Evolutionary conservation across 176 grass and related monocot species (phyloP).

Genomic region (Ensete ventricosum): DNA sequence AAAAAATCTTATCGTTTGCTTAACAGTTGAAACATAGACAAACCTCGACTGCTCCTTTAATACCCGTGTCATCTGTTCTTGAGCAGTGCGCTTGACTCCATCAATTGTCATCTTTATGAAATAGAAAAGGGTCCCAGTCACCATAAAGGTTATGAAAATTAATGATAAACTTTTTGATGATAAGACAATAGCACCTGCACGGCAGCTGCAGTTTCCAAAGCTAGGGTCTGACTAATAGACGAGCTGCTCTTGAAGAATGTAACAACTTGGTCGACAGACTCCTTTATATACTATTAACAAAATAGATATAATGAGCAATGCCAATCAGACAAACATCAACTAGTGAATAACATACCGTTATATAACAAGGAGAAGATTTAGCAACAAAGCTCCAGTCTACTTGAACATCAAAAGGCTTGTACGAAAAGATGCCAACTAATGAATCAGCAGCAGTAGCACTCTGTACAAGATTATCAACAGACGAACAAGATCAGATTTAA

Average conservation of each 20-base stretch:
- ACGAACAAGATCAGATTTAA: slow-evolving; percentile 6
- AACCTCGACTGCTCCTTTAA: slow-evolving; percentile 89
- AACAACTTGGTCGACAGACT: slow-evolving; percentile 77
- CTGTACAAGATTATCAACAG: slow-evolving; percentile 19
- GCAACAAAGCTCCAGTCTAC: slow-evolving; percentile 96
- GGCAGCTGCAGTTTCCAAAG: slow-evolving; percentile 84
- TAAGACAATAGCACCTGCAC: slow-evolving; percentile 51
- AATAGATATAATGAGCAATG: slow-evolving; percentile 21
- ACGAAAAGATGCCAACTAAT: slow-evolving; percentile 71
- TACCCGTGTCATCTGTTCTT: slow-evolving; percentile 76
- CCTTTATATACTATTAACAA: slow-evolving; percentile 67
- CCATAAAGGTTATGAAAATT: neutral
- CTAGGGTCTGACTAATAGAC: slow-evolving; percentile 74
- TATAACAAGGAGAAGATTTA: slow-evolving; percentile 90
- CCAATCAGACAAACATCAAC: slow-evolving; percentile 7
- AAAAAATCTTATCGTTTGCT: neutral
- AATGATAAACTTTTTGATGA: slow-evolving; percentile 1
- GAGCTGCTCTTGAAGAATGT: slow-evolving; percentile 89
- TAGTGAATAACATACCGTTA: slow-evolving; percentile 60
- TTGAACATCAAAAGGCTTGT: slow-evolving; percentile 78
- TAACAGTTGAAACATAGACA: neutral
- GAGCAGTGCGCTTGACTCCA: slow-evolving; percentile 86
- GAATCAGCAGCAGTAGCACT: slow-evolving; percentile 73
- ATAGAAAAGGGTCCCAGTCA: slow-evolving; percentile 12
- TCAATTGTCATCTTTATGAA: slow-evolving; percentile 79